Conservation (phyloP, 257 asterid genomes). For the Nicotiana tabacum region DNA sequence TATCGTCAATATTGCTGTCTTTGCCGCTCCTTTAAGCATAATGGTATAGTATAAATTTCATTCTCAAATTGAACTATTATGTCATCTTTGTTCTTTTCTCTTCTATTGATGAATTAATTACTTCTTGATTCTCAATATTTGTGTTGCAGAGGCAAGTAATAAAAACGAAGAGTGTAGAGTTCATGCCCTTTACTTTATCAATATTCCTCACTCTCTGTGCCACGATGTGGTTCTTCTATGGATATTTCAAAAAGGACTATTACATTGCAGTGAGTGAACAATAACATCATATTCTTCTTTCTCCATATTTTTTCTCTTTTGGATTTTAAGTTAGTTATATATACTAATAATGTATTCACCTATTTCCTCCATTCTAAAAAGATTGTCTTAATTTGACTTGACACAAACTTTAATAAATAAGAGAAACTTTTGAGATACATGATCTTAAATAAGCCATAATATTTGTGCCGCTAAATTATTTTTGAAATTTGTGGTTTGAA, state of each 20-base stretch:
- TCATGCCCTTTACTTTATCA: constrained; percentile 62
- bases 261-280: constrained; percentile 61
- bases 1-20: constrained; percentile 51
- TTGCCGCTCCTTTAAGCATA: constrained; percentile 68
- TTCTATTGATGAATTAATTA: constrained; percentile 31
- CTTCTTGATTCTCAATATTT: no score
- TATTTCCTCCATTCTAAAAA: no score
- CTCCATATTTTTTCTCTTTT: background rate
- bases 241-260: constrained; percentile 50
- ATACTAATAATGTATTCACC: no score
- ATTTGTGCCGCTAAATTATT: no score
- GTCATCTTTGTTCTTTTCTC: no score
- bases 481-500: no score
- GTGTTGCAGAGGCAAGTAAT: constrained; percentile 47
- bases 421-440: no score
- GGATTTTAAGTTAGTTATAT: no score
- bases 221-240: constrained; percentile 65
- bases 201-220: constrained; percentile 61
- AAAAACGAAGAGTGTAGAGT: constrained; percentile 62
- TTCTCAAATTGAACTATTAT: no score
- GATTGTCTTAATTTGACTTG: background rate
- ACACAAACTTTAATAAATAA: no score
- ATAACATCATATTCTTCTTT: no score
- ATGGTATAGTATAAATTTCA: constrained; percentile 33
- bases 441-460: no score